A percentile compares a stretch with the other conserved stretches of the same genome.
Conservation (phyloP, 495 filamentous ascomycete species). For the Podospora fimiseda region DNA sequence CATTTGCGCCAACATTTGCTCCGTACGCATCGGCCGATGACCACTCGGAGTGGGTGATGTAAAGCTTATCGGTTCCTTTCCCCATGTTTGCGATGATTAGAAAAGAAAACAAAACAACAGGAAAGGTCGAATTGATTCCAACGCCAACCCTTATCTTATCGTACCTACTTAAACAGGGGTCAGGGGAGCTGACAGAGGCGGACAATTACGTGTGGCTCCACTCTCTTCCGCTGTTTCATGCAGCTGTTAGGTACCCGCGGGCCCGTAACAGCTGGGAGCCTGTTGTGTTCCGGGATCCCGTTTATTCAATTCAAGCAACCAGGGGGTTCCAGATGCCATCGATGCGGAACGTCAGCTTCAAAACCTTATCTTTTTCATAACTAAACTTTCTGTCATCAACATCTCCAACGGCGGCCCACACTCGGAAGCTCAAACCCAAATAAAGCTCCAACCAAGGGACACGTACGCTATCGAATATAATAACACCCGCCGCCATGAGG, state of each 20-base stretch:
- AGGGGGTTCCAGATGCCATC: not conserved
- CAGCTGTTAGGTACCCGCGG: not conserved
- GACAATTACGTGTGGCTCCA: too few species aligned
- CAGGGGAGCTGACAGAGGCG: too few species aligned
- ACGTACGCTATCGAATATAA: not conserved
- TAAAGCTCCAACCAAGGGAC: too few species aligned
- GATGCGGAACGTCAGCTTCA: too few species aligned
- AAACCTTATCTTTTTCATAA: too few species aligned
- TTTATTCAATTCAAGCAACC: too few species aligned
- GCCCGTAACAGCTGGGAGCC: too few species aligned
- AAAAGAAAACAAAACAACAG: not conserved
- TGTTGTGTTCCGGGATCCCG: too few species aligned
- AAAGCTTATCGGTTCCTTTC: constrained; percentile 65
- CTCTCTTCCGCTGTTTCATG: not conserved
- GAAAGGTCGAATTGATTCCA: not conserved
- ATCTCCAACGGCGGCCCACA: too few species aligned
- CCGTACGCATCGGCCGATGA: constrained; percentile 81
- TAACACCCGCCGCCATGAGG: constrained; percentile 29
- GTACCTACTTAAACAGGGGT: too few species aligned
- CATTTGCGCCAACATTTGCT: constrained; percentile 66
- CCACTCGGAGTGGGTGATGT: constrained; percentile 96
- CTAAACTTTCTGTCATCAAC: not conserved
- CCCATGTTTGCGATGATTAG: constrained; percentile 28
- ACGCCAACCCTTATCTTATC: not conserved
- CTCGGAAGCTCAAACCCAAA: too few species aligned